Percentiles rank a stretch among this genome's conserved stretches.
phyloP scores from a whole-genome alignment of 805 yeast genomes.

The Ogataea methanolica region DNA sequence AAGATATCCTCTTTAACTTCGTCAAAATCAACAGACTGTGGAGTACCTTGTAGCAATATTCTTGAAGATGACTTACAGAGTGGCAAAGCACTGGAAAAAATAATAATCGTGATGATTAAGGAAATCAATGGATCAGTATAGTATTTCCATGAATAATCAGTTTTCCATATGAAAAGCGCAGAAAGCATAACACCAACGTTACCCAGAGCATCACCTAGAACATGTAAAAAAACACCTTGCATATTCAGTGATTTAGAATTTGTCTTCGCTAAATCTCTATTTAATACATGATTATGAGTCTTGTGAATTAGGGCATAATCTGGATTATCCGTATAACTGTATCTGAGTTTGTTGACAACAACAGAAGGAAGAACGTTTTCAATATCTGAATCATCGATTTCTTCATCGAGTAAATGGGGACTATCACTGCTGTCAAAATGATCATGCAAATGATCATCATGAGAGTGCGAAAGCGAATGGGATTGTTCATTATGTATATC shows the following conservation, averaged over 20 bases:
- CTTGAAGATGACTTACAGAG: constrained; percentile 81
- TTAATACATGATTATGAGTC: constrained; percentile 22
- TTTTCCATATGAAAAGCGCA: constrained; percentile 91
- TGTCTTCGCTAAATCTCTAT: constrained; percentile 14
- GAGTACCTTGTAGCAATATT: constrained; percentile 89
- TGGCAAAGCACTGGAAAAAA: constrained; percentile 88
- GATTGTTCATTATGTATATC: constrained; percentile 11
- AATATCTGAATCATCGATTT: constrained; percentile 18
- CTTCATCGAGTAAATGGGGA: neutral
- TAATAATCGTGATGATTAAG: constrained; percentile 77
- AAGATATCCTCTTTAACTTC: constrained; percentile 65
- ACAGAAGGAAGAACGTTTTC: constrained; percentile 25
- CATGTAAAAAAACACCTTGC: constrained; percentile 96
- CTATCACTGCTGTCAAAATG: neutral
- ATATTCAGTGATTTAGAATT: constrained; percentile 73
- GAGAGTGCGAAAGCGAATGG: constrained; percentile 13
- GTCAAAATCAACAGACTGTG: constrained; percentile 74
- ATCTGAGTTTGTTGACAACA: constrained; percentile 21
- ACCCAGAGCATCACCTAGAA: constrained; percentile 93
- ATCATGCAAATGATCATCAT: constrained; percentile 18
- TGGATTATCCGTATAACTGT: constrained; percentile 5
- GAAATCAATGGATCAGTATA: constrained; percentile 87
- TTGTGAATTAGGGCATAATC: constrained; percentile 15
- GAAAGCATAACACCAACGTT: constrained; percentile 88
- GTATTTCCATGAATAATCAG: constrained; percentile 82